Percentiles rank a stretch among this genome's conserved stretches.
phyloP scores from a whole-genome alignment of 768 basidiomycete genomes.

The Panaeolus papilionaceus region DNA sequence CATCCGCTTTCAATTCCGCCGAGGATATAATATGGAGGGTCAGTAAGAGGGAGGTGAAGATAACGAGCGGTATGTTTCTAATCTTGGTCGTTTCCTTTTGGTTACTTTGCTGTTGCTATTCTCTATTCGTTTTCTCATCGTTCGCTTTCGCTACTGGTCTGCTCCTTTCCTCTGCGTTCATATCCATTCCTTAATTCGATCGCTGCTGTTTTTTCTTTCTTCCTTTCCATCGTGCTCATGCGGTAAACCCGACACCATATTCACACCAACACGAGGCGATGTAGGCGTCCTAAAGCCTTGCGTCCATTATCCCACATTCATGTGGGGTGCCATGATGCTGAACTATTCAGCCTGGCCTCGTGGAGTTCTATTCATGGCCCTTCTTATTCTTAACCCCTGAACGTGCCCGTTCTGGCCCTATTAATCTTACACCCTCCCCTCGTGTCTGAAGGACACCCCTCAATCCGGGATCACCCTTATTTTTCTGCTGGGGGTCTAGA shows the following conservation, averaged over 20 bases:
- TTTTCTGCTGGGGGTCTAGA: not conserved
- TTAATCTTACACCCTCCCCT: no score
- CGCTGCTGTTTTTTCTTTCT: no score
- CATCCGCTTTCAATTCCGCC: conserved; percentile 34
- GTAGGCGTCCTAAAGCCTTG: not conserved
- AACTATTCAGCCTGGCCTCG: not conserved
- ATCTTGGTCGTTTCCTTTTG: conserved; percentile 20
- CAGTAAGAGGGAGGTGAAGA: conserved; percentile 15
- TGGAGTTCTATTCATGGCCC: not conserved
- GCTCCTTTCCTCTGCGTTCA: not conserved
- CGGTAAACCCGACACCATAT: no score
- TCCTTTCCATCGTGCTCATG: no score
- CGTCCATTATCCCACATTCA: not conserved
- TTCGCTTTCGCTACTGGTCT: conserved; percentile 13
- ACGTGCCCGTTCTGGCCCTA: no score
- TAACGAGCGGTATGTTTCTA: conserved; percentile 26
- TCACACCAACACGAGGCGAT: no score
- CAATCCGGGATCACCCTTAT: no score
- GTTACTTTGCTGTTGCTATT: conserved; percentile 5
- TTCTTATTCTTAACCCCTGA: not conserved
- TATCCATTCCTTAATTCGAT: no score
- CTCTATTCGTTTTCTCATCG: conserved; percentile 9
- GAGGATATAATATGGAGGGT: conserved; percentile 17
- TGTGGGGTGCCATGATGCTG: not conserved
- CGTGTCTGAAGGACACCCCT: no score